A percentile compares a stretch with the other conserved stretches of the same genome.
Evolutionary conservation across 169 alveolate species (phyloP).

Genomic region (Plasmodium gonderi): DNA sequence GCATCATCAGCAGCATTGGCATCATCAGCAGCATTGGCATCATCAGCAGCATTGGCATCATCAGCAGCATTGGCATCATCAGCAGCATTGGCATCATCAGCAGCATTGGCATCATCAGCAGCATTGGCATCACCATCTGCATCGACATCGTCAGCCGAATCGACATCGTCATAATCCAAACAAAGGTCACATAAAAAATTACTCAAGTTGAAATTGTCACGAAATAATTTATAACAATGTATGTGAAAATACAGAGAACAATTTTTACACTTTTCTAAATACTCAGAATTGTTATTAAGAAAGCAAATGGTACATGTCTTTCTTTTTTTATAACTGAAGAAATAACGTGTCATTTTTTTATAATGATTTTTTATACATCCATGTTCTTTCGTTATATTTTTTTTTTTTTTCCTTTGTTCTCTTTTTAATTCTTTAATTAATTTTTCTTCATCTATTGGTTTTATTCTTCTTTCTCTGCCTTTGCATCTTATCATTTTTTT

Average conservation of each 20-base stretch:
- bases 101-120: not conserved
- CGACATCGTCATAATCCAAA: not conserved
- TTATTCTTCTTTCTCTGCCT: not conserved
- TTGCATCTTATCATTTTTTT: not conserved
- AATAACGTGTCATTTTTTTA: not conserved
- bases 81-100: not conserved
- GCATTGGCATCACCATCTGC: not conserved
- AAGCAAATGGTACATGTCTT: constrained; percentile 49
- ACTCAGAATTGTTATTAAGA: constrained; percentile 22
- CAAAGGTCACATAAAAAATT: constrained; percentile 46
- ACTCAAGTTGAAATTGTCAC: constrained; percentile 20
- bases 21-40: too few relatives aligned
- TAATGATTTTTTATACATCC: not conserved
- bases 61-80: not conserved
- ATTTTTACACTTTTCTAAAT: constrained; percentile 29
- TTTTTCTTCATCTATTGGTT: not conserved
- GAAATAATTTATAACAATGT: constrained; percentile 27
- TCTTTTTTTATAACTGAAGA: not conserved
- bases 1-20: too few relatives aligned
- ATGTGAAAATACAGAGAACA: constrained; percentile 44
- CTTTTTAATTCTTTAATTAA: not conserved
- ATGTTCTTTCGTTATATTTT: not conserved
- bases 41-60: too few relatives aligned
- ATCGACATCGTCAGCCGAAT: not conserved
- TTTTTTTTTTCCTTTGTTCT: not conserved